These are phyloP conservation scores for Chaetomiaceae sp. DNA, from an alignment of 2,329 filamentous ascomycete species.

Conservation along the genomic window DNA sequence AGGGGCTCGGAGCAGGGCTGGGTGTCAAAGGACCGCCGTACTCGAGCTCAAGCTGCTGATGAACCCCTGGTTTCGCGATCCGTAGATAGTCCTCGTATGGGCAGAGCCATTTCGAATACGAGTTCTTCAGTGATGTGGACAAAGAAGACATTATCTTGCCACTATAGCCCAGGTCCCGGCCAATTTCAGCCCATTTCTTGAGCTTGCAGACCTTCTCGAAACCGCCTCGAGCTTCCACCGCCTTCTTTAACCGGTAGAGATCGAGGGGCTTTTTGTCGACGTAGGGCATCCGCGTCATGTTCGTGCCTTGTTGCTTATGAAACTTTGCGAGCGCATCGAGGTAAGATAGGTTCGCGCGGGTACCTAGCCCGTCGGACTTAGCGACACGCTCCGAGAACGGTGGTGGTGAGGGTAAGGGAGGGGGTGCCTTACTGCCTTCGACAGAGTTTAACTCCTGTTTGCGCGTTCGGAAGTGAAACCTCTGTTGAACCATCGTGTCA, in stretches of 20 bases:
- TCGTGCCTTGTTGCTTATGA: slow-evolving; percentile 93
- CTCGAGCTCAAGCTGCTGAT: slow-evolving; percentile 88
- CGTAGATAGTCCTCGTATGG: slow-evolving; percentile 94
- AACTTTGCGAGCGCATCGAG: slow-evolving; percentile 93
- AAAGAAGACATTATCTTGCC: slow-evolving; percentile 99
- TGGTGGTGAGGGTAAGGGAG: neutral
- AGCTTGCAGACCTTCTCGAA: slow-evolving; percentile 96
- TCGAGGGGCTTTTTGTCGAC: slow-evolving; percentile 97
- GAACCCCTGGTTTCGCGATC: slow-evolving; percentile 89
- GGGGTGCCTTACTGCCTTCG: slow-evolving; percentile 75
- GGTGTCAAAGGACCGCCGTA: slow-evolving; percentile 90
- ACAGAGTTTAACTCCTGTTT: slow-evolving; percentile 97
- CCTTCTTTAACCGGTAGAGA: slow-evolving; percentile 92
- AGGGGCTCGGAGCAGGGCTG: slow-evolving; percentile 61
- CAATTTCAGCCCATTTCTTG: slow-evolving; percentile 99
- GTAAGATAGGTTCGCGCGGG: slow-evolving; percentile 92
- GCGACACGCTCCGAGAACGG: slow-evolving; percentile 17
- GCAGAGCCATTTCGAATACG: slow-evolving; percentile 93
- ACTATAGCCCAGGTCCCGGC: slow-evolving; percentile 91
- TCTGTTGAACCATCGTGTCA: slow-evolving; percentile 46
- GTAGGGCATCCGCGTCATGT: slow-evolving; percentile 88
- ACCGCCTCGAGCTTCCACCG: slow-evolving; percentile 87
- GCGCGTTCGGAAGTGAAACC: slow-evolving; percentile 93
- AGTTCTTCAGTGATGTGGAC: slow-evolving; percentile 96
- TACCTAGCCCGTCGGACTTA: slow-evolving; percentile 56